Evolutionary conservation across 176 grass and related monocot genomes (phyloP).

Genomic region (Aegilops bicornis): DNA sequence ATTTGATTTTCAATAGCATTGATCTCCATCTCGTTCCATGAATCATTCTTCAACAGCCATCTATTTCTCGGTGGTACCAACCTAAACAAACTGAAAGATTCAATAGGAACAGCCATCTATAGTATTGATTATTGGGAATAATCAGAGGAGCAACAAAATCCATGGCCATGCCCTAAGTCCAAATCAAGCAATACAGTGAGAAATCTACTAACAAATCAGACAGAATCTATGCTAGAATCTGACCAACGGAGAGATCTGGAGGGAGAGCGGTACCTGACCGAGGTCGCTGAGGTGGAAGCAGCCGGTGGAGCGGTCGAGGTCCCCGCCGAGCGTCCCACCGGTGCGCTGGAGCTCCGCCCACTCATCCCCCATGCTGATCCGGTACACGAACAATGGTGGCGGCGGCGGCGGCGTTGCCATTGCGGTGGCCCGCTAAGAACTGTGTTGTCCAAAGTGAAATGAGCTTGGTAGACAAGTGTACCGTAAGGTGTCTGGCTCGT

Average conservation of each 20-base stretch:
- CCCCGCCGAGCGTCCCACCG: too few species aligned
- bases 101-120: background rate
- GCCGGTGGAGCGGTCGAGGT: constrained; percentile 25
- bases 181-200: background rate
- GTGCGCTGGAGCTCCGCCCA: constrained; percentile 55
- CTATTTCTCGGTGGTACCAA: background rate
- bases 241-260: too few species aligned
- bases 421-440: too few species aligned
- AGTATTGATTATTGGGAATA: background rate
- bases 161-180: background rate
- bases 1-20: background rate
- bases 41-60: background rate
- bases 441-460: too few species aligned
- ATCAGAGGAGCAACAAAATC: background rate
- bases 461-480: too few species aligned
- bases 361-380: constrained; percentile 49
- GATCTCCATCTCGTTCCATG: background rate
- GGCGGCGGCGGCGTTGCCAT: background rate
- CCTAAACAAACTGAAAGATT: background rate
- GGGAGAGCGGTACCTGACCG: constrained; percentile 4
- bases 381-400: constrained; percentile 54
- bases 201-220: background rate
- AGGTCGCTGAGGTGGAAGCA: constrained; percentile 83
- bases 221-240: too few species aligned
- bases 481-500: too few species aligned